These are phyloP conservation scores for Cladophialophora exuberans DNA, from an alignment of 2,329 filamentous ascomycete genomes.

Conservation along the genomic window DNA sequence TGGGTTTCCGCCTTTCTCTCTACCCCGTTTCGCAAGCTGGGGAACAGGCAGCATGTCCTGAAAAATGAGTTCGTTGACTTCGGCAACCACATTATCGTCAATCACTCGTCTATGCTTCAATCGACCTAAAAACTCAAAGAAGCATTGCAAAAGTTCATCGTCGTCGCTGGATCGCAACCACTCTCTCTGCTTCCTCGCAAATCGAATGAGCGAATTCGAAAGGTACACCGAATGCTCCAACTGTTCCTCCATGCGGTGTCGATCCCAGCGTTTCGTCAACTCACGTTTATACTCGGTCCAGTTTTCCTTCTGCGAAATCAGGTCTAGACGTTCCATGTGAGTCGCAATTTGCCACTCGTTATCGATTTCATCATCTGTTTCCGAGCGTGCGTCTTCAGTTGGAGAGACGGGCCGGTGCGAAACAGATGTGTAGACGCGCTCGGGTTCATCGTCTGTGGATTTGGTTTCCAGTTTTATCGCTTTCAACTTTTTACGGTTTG, in stretches of 20 bases:
- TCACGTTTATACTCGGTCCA: slow-evolving; percentile 27
- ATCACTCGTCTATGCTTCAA: slow-evolving; percentile 28
- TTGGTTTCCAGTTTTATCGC: slow-evolving; percentile 19
- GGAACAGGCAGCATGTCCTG: background rate
- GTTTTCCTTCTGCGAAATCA: slow-evolving; percentile 17
- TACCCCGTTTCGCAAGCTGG: no score
- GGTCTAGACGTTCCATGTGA: slow-evolving; percentile 32
- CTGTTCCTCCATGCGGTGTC: slow-evolving; percentile 32
- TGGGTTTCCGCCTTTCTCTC: background rate
- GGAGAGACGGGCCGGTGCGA: slow-evolving; percentile 29
- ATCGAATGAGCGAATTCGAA: slow-evolving; percentile 33
- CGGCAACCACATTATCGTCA: slow-evolving; percentile 23
- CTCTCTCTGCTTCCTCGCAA: slow-evolving; percentile 29
- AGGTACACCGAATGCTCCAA: slow-evolving; percentile 30
- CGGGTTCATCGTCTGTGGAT: background rate
- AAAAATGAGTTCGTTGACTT: slow-evolving; percentile 28
- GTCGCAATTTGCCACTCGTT: slow-evolving; percentile 29
- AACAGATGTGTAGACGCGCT: slow-evolving; percentile 29
- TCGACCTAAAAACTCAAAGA: slow-evolving; percentile 24
- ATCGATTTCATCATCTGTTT: slow-evolving; percentile 35
- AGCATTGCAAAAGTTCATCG: slow-evolving; percentile 18
- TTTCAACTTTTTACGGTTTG: slow-evolving; percentile 24
- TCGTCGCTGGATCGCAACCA: slow-evolving; percentile 24
- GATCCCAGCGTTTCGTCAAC: slow-evolving; percentile 30
- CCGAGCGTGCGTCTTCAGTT: slow-evolving; percentile 29